Base-by-base conservation (phyloP, 2,329 filamentous ascomycete genomes). In the Knoxdaviesia capensis region DNA sequence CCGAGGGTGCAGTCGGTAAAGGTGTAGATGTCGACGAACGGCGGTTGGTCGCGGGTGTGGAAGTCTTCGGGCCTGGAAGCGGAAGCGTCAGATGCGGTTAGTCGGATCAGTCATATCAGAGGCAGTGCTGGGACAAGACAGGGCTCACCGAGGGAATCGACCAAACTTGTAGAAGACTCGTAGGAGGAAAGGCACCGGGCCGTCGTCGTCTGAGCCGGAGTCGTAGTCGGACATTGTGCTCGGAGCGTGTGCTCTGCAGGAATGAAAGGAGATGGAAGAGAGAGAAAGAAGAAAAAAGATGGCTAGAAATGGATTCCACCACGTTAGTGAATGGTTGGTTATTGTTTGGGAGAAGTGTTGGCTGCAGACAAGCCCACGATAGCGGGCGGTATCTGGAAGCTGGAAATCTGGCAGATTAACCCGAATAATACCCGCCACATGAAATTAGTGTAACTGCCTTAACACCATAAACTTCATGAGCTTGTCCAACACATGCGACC, bases 121-220 rank as follows among this genome's bases (percentile, higher is more conserved):
- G 31, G 7, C 32, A 28, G 10, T 20, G 39, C n/a, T 20, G 6
- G 34, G 32, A 34, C 31, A n/a, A 29, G 11, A 20, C 32, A 36
- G 31, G 29, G 44, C 53, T 42, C 60, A 77, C 77, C 73, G 71
- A 59, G 88, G 79, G 53, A 85, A 87, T 37, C 70, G 68, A 53
- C 77, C 74, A 10, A 69, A 73, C 46, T 77, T 75, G 60, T 88
- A 92, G 64, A 87, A 93, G 46, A 94, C 70, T 55, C 82, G 86
- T 11, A 94, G 65, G 46, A 88, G 72, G 60, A 93, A 94, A 5
- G 86, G 87, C 3, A 81, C 75, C 8, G 76, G 81, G 11, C 44
- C 44, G 31, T 46, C 42, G 29, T 44, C 32, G 20, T 20, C 20
- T 20, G 20, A 20, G 20, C 20, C 20, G 34, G 36, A 44, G 30